Evolutionary conservation across 352 stramenopile species (phyloP).

Genomic region (Phytophthora hybrid): DNA sequence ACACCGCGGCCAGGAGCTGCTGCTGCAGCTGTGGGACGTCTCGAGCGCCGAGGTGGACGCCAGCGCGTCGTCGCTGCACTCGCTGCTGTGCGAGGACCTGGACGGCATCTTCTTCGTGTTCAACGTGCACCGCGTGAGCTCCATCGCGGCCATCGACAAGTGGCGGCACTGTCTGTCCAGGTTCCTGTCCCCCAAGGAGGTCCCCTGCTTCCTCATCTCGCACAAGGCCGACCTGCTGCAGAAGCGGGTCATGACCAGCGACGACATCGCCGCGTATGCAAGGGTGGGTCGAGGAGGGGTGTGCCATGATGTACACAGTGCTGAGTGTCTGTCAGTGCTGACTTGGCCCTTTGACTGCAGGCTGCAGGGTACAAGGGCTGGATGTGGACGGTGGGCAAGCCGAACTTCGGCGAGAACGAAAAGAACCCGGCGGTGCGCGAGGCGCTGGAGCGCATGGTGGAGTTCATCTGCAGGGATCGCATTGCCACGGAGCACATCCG

Average conservation of each 20-base stretch:
- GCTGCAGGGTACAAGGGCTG: conserved; percentile 78
- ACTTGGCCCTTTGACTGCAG: conserved; percentile 23
- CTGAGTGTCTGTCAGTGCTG: too few relatives aligned
- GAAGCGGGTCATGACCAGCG: conserved; percentile 88
- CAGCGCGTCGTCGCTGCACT: conserved; percentile 65
- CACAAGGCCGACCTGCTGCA: conserved; percentile 88
- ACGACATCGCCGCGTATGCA: conserved; percentile 86
- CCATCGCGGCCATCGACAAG: conserved; percentile 86
- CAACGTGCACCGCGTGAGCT: conserved; percentile 89
- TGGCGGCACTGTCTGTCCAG: conserved; percentile 80
- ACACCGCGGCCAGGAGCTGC: conserved; percentile 53
- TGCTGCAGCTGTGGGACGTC: conserved; percentile 83
- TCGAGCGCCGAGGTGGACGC: conserved; percentile 78
- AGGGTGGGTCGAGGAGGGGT: conserved; percentile 24
- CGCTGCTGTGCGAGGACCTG: conserved; percentile 78
- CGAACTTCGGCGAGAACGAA: conserved; percentile 86
- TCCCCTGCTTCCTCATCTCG: conserved; percentile 80
- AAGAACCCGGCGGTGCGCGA: conserved; percentile 78
- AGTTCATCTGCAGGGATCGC: conserved; percentile 55
- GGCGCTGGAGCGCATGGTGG: conserved; percentile 82
- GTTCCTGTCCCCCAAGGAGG: conserved; percentile 78
- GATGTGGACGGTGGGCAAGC: conserved; percentile 86
- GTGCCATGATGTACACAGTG: too few relatives aligned
- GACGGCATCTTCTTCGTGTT: conserved; percentile 91
- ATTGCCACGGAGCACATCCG: conserved; percentile 45